Evolutionary conservation across 768 basidiomycete genomes (phyloP).

Genomic region (Lactarius trivialis): DNA sequence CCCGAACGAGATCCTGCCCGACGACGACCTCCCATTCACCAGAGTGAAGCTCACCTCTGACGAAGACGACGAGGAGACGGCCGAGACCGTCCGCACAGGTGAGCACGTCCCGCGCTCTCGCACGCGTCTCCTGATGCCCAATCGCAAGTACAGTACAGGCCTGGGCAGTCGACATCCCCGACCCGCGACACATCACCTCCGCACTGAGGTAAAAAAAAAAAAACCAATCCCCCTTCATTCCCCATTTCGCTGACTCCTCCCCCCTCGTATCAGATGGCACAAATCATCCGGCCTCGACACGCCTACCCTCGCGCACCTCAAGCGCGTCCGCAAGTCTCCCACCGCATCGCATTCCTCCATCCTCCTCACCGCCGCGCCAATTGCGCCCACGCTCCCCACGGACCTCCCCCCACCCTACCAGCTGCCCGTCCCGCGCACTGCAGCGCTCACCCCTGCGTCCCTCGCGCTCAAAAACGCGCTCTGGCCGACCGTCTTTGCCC

Average conservation of each 20-base stretch:
- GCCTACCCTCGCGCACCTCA: conserved; percentile 62
- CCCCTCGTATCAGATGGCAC: conserved; percentile 51
- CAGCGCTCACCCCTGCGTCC: conserved; percentile 63
- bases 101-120: conserved; percentile 21
- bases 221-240: neutral
- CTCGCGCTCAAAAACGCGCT: conserved; percentile 57
- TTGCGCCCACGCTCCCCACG: conserved; percentile 45
- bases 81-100: conserved; percentile 53
- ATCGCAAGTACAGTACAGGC: conserved; percentile 44
- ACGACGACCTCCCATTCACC: conserved; percentile 60
- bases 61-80: conserved; percentile 53
- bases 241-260: neutral
- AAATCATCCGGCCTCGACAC: conserved; percentile 55
- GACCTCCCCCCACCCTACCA: conserved; percentile 42
- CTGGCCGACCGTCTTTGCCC: conserved; percentile 85
- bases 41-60: conserved; percentile 53
- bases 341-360: conserved; percentile 38
- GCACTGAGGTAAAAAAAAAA: conserved; percentile 56
- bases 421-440: conserved; percentile 53
- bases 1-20: conserved; percentile 43
- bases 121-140: conserved; percentile 6
- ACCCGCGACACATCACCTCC: conserved; percentile 48
- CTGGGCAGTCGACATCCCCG: conserved; percentile 73
- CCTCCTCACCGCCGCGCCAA: conserved; percentile 40
- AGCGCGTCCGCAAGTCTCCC: conserved; percentile 59